Base-by-base conservation (phyloP, 2,329 filamentous ascomycete species). In the Aspergillus sp. region DNA sequence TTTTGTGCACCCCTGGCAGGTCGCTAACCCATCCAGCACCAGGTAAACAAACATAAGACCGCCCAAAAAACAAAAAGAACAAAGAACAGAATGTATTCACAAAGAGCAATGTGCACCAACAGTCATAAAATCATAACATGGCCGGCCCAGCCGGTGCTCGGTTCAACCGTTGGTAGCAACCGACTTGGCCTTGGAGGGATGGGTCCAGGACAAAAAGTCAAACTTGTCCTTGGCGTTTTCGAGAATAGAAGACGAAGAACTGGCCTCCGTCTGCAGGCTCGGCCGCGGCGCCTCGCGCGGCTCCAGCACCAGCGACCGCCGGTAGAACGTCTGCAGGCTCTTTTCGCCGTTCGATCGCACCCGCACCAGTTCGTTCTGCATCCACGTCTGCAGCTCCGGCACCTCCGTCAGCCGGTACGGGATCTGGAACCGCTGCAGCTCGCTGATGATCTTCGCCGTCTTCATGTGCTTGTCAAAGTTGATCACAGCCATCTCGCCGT, bases 391-490 rank as follows among this genome's bases (percentile, higher is more conserved):
- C 68, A 99, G 81, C 63, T 97, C 93, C 0, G 89, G 84, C 3
- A 97, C 79, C 65, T 94, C 88, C 1, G 82, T 82, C 16, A 99
- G 81, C 6, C 87, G 83, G 70, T 97, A 97, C 0, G 92, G 90
- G 17, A 96, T 89, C 73, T 99, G 94, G 76, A 97, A 97, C 16
- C 92, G 87, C 70, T 99, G 94, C 7, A 99, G 82, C 63, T 97
- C 93, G 57, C 90, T 89, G 63, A 99, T 95, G 66, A 97, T 95
- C 73, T 92, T 94, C 43, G 93, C 92, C 2, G 92, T 97, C 61
- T 91, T 90, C 63, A 86, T 88, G 69, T 97, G 91, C 75, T 97
- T 97, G 78, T 97, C 93, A 64, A 96, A 97, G 74, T 99, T 99
- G 79, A 99, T 90, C 30, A 97, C 89, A 0, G 85, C 84, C 63